These are phyloP conservation scores for Sphagnum contortum DNA, from an alignment of 225 moss, liverwort and hornwort species.

Conservation along the genomic window DNA sequence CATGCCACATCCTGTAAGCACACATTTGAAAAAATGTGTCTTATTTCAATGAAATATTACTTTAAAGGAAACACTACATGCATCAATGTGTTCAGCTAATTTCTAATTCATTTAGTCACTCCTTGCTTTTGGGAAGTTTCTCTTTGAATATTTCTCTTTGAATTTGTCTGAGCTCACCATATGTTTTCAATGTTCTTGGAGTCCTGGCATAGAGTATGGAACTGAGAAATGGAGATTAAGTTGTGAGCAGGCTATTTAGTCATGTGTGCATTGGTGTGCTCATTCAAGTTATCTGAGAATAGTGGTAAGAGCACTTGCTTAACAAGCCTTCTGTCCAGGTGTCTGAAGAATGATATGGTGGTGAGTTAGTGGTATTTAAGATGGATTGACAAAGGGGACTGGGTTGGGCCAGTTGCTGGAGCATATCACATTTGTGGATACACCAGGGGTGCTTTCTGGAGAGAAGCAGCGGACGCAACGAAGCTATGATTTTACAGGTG, in stretches of 20 bases:
- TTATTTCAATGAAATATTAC: not conserved
- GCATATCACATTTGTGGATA: constrained; percentile 95
- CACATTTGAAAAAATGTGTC: not conserved
- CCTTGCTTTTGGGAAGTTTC: too few relatives aligned
- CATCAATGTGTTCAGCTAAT: not conserved
- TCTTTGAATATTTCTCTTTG: not conserved
- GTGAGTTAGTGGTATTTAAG: not conserved
- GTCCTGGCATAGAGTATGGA: too few relatives aligned
- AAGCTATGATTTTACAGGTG: constrained; percentile 96
- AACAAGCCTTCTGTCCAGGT: too few relatives aligned
- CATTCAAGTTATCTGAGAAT: too few relatives aligned
- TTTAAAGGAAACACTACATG: not conserved
- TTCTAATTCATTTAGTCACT: not conserved
- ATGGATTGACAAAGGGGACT: not conserved
- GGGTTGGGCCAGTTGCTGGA: constrained; percentile 59
- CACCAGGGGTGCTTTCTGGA: constrained; percentile 95
- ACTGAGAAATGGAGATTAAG: too few relatives aligned
- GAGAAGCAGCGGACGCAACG: constrained; percentile 97
- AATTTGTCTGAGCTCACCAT: not conserved
- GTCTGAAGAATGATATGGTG: too few relatives aligned
- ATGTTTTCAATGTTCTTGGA: not conserved
- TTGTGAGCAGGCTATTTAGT: too few relatives aligned
- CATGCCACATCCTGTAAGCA: constrained; percentile 88
- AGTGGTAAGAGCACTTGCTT: too few relatives aligned
- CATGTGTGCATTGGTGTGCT: too few relatives aligned